Evolutionary conservation across 768 basidiomycete genomes (phyloP).

Genomic region (Lactarius trivialis): DNA sequence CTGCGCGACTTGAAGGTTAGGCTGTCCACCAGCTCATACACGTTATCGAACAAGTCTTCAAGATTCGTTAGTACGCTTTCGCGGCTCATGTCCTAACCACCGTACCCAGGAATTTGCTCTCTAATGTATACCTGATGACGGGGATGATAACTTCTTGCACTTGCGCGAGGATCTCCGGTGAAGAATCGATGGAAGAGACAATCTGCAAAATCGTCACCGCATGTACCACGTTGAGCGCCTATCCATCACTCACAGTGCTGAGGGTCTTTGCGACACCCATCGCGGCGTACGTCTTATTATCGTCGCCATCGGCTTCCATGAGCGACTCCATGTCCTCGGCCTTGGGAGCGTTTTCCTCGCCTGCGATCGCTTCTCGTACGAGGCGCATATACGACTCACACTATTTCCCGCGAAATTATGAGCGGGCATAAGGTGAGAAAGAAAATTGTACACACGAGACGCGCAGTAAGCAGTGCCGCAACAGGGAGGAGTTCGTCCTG

Average conservation of each 20-base stretch:
- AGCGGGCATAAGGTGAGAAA: constrained; percentile 3
- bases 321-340: constrained; percentile 51
- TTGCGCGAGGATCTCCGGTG: constrained; percentile 67
- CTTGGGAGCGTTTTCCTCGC: constrained; percentile 43
- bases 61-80: not conserved
- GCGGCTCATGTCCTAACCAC: constrained; percentile 23
- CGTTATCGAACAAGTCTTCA: constrained; percentile 78
- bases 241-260: constrained; percentile 47
- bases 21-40: constrained; percentile 80
- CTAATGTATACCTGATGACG: constrained; percentile 67
- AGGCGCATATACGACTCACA: constrained; percentile 80
- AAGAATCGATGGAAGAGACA: constrained; percentile 64
- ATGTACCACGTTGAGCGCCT: not conserved
- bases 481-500: constrained; percentile 80
- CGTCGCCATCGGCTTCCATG: constrained; percentile 49
- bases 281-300: constrained; percentile 81
- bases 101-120: constrained; percentile 70
- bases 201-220: constrained; percentile 40
- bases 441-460: constrained; percentile 50
- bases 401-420: constrained; percentile 33
- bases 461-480: constrained; percentile 69
- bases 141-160: constrained; percentile 80
- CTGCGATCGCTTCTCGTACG: constrained; percentile 54
- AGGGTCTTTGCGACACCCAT: constrained; percentile 88
- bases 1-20: constrained; percentile 74